A percentile compares a stretch with the other conserved stretches of the same genome.
These are phyloP conservation scores for Limonomyces culmigenus DNA, from an alignment of 1,284 basidiomycete species.

Conservation along the genomic window DNA sequence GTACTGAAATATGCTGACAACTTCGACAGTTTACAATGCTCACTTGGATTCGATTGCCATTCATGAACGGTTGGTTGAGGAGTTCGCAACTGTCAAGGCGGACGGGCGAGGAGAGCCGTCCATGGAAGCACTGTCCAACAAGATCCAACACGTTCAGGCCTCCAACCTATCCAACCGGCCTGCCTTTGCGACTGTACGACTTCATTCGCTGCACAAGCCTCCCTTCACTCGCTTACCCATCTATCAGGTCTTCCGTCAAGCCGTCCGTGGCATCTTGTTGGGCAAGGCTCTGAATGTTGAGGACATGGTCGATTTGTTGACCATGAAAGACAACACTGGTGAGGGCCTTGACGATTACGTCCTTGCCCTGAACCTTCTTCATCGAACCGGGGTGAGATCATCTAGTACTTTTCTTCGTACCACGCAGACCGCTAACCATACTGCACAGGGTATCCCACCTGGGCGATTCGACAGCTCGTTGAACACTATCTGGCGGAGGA, in stretches of 20 bases:
- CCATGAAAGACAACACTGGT: constrained; percentile 45
- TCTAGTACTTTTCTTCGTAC: neutral
- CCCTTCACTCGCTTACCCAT: too few relatives aligned
- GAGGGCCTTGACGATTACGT: constrained; percentile 40
- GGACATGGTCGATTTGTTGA: constrained; percentile 53
- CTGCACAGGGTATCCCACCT: constrained; percentile 49
- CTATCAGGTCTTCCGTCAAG: constrained; percentile 46
- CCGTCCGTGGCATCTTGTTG: constrained; percentile 48
- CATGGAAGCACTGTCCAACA: constrained; percentile 49
- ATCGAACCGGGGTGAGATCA: constrained; percentile 31
- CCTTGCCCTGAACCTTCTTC: constrained; percentile 45
- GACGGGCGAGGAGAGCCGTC: constrained; percentile 39
- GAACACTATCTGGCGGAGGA: constrained; percentile 68
- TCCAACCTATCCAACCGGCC: constrained; percentile 22
- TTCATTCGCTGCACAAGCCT: too few relatives aligned
- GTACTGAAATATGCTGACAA: constrained; percentile 4
- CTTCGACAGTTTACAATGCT: constrained; percentile 46
- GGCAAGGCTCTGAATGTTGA: constrained; percentile 52
- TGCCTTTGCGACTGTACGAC: constrained; percentile 30
- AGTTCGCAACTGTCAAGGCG: constrained; percentile 33
- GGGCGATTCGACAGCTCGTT: constrained; percentile 53
- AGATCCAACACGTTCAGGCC: constrained; percentile 38
- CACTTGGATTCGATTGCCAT: constrained; percentile 61
- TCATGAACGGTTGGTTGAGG: constrained; percentile 41
- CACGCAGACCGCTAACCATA: constrained; percentile 2